Base-by-base conservation (phyloP, 305 asterid species). In the Plantago lanceolata region DNA sequence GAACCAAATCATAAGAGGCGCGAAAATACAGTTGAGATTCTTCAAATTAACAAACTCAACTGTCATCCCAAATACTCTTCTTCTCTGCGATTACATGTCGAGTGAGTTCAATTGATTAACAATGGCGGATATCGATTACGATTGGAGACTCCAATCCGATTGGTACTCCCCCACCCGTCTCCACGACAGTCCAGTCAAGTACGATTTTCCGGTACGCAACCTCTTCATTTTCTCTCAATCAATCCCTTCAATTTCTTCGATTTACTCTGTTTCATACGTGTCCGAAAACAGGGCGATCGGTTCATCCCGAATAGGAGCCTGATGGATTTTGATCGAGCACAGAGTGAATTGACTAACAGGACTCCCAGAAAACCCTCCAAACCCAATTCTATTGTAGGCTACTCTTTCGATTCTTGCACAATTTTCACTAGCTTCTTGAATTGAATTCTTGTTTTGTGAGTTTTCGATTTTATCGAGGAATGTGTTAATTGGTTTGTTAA, bases 161-260 rank as follows among this genome's bases (percentile, higher is more conserved):
- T 87, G 95, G 94, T 83, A 85, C 76, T 86, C 94, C 68, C 96
- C 95, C 6, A 84, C 82, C 59, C 96, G 94, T 57, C 94, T 90
- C 71, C 94, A 63, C 75, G 68, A 75, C 71, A 82, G 80, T 60
- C 95, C 90, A 0, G 72, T 84, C 31, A 66, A 72, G 18, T 84
- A 80, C 40, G 90, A 87, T 74, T 85, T 90, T 74, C 92, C 85
- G 78, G 96, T 90, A 82, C 18, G 33, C 3, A 5, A 28, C 6
- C 43, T 19, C 26, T 63, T n/a, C 16, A 15, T 62, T 73, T 43
- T 45, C 35, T 44, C 1, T 33, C 45, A 24, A 35, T 0, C 33
- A 45, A 24, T 68, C 61, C 62, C 11, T 57, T 21, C 19, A 16
- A 16, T 65, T 59, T 53, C 57, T 57, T 24, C 17, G 7, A 6